Evolutionary conservation across 768 basidiomycete species (phyloP).

Genomic region (Lactarius hengduanensis): DNA sequence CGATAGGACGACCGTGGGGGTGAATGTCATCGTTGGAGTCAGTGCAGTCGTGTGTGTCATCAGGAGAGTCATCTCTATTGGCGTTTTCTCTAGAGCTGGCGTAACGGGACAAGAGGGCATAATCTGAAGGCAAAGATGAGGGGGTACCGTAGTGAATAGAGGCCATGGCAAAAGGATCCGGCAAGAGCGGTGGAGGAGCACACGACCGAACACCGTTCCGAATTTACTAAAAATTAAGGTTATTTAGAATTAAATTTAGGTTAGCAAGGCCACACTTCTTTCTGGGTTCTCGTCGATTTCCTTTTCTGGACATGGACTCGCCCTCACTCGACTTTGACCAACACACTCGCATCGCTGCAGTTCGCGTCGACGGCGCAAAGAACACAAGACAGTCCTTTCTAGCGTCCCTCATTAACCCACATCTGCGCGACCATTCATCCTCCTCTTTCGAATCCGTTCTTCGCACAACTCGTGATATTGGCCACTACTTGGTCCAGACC

Average conservation of each 20-base stretch:
- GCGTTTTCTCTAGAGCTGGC: slow-evolving; percentile 32
- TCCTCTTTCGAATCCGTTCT: slow-evolving; percentile 64
- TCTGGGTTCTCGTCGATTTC: background rate
- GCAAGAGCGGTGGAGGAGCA: slow-evolving; percentile 1
- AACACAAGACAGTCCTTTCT: slow-evolving; percentile 81
- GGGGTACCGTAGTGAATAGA: slow-evolving; percentile 52
- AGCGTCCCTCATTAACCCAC: slow-evolving; percentile 70
- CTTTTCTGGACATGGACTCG: slow-evolving; percentile 15
- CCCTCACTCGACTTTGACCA: slow-evolving; percentile 47
- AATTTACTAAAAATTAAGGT: background rate
- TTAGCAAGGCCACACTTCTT: background rate
- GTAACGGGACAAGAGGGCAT: slow-evolving; percentile 58
- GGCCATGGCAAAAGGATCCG: slow-evolving; percentile 31
- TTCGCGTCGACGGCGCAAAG: slow-evolving; percentile 77
- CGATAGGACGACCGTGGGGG: background rate
- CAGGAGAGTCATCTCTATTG: slow-evolving; percentile 13
- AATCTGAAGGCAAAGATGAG: slow-evolving; percentile 63
- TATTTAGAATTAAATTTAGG: background rate
- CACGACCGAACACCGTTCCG: background rate
- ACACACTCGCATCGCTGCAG: slow-evolving; percentile 65
- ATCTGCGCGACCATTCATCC: slow-evolving; percentile 37
- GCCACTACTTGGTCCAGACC: slow-evolving; percentile 63
- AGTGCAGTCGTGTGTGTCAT: slow-evolving; percentile 2
- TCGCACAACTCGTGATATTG: slow-evolving; percentile 64
- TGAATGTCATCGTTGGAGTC: background rate